These are phyloP conservation scores for Stephanodiscus minutulus DNA, from an alignment of 108 stramenopile species.

Conservation along the genomic window DNA sequence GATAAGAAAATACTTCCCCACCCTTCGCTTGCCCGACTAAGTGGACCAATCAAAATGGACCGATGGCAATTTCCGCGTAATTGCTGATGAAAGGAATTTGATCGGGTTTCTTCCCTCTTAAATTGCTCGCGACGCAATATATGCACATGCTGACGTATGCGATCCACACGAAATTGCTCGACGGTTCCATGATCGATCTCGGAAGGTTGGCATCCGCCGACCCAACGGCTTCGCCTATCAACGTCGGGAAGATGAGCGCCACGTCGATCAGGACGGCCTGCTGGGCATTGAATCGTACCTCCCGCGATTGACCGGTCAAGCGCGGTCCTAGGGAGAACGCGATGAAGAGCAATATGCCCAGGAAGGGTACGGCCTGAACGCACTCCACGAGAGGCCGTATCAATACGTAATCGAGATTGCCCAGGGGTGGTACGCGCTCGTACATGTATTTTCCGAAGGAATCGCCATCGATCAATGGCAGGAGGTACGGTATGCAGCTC, in stretches of 20 bases:
- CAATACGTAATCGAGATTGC: constrained; percentile 55
- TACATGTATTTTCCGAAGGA: constrained; percentile 78
- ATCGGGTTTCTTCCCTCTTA: constrained; percentile 72
- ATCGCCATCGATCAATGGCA: constrained; percentile 59
- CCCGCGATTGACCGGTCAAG: constrained; percentile 57
- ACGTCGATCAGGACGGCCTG: constrained; percentile 83
- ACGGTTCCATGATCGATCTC: constrained; percentile 53
- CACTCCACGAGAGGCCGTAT: constrained; percentile 61
- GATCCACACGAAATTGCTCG: constrained; percentile 75
- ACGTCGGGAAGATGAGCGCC: constrained; percentile 65
- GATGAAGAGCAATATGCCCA: constrained; percentile 65
- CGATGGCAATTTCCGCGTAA: constrained; percentile 60
- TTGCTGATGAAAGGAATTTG: constrained; percentile 71
- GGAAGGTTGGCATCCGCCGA: constrained; percentile 45
- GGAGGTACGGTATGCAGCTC: constrained; percentile 53
- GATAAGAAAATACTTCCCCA: neutral
- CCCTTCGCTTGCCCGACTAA: neutral
- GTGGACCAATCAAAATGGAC: constrained; percentile 58
- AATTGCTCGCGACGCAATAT: constrained; percentile 63
- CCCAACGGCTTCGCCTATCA: constrained; percentile 60
- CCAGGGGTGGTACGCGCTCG: constrained; percentile 71
- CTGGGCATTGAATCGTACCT: constrained; percentile 79
- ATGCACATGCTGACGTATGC: constrained; percentile 54
- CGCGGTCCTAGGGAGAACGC: constrained; percentile 67
- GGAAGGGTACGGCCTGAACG: constrained; percentile 57